These are phyloP conservation scores for Medicago ruthenica DNA, from an alignment of 306 rosid genomes.

Conservation along the genomic window DNA sequence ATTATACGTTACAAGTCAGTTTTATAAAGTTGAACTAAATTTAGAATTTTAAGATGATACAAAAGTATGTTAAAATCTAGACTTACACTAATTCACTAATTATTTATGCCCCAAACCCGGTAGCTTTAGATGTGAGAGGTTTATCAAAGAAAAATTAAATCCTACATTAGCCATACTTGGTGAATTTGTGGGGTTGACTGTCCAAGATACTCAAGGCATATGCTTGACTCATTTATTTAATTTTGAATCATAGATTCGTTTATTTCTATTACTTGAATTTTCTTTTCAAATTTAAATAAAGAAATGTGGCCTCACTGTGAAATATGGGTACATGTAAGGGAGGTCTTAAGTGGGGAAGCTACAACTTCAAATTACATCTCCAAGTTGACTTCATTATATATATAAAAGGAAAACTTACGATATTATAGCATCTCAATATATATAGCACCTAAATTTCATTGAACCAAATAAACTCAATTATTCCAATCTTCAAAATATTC, in stretches of 20 bases:
- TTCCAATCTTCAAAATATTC: not conserved
- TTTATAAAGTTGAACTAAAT: not conserved
- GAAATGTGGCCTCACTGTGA: conserved; percentile 36
- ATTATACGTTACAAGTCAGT: not conserved
- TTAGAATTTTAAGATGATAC: not conserved
- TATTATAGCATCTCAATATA: not conserved
- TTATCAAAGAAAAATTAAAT: not conserved
- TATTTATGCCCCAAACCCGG: not conserved
- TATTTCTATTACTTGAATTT: conserved; percentile 7
- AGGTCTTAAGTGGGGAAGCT: conserved; percentile 79
- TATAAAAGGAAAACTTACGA: not conserved
- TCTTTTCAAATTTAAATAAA: conserved; percentile 27
- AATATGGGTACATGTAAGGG: conserved; percentile 60
- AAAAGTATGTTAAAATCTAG: not conserved
- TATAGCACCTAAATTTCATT: not conserved
- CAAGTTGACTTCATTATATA: conserved; percentile 60
- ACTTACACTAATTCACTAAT: not conserved
- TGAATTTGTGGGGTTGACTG: not conserved
- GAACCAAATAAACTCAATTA: conserved; percentile 15
- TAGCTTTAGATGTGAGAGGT: not conserved
- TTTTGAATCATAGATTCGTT: not conserved
- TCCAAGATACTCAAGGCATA: not conserved
- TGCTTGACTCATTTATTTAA: not conserved
- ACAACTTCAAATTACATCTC: conserved; percentile 17
- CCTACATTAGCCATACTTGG: not conserved